Base-by-base conservation (phyloP, 441 rosid genomes). In the Mallotus japonicus region DNA sequence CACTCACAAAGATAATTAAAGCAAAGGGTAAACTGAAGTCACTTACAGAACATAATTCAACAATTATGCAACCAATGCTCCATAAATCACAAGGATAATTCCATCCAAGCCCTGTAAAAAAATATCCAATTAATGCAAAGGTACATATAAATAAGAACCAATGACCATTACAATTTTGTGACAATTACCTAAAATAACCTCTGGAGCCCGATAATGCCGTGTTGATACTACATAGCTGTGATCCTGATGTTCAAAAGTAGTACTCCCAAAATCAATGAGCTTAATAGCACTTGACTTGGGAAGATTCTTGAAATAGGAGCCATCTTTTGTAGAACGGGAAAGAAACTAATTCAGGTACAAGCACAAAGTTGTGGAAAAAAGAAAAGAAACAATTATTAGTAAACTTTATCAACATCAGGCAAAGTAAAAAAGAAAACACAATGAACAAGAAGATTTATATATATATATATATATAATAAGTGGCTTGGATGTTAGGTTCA, bases 201-300 rank as follows among this genome's bases (percentile, higher is more conserved):
- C 96, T 11, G 97, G 98, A 11, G 98, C 98, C 17, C 97, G 96
- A 73, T 94, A 94, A 84, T 94, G 98, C 70, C 96, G 79, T 12
- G 98, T 94, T 75, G 97, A 94, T 69, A 94, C 97, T 9, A 94
- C 87, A 67, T 91, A 92, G 76, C 79, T 88, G 79, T 95, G 99
- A 87, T 87, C 92, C 78, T 89, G 94, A 78, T 87, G 92, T 70
- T 90, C 96, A 84, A 81, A 88, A 24, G 97, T 85, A 64, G 97
- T 95, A 78, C 99, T 95, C 63, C 99, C 97, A 74, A 95, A 95
- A 86, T 95, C 97, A 79, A 95, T 95, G 71, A 95, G 87, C 85
- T 95, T 94, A 67, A 94, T 92, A 59, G 99, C 93, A 77, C 97
- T 90, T 49, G 97, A 90, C 84, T 92, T 92, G 16, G 98, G 99